Base-by-base conservation (phyloP, 1,284 basidiomycete genomes). In the Salmacisia buchloeana region DNA sequence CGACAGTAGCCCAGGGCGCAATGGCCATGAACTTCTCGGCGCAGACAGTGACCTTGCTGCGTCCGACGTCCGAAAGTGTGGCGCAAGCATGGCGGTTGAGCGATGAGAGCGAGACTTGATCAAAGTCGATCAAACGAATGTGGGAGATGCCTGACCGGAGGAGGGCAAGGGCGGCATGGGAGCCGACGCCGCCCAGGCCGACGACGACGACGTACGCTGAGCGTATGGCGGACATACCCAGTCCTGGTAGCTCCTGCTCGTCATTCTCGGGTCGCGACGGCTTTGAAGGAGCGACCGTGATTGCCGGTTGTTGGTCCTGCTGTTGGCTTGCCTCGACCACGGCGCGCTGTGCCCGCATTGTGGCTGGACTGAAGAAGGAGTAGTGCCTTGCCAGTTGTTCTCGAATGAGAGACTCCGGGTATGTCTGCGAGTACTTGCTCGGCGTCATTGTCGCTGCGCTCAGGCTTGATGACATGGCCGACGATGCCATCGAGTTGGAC, bases 161-260 rank as follows among this genome's bases (percentile, higher is more conserved):
- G 1, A 79, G 86, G 92, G 97, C 97, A 34, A 94, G 86, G 5
- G 94, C 93, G 29, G 88, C 89, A 89, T 92, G 94, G 72, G 90
- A 92, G 0, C 94, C 94, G 0, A 99, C 96, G 4, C 96, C 96
- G 63, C 96, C 96, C 69, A 93, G 92, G 2, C 96, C 96, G 7
- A 98, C 86, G 25, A 98, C 84, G 23, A 92, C 91, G 2, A 97
- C 92, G 21, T 85, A 87, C 6, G 87, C 86, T 25, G 84, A 79
- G 63, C 96, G 84, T 46, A 98, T 85, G 72, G 86, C 87, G 12
- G 82, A 78, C 92, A 97, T 96, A 27, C 87, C 86, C 38, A 93
- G 89, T 35, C 94, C 91, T 0, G 92, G 92, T 57, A 98, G 89
- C 29, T 31, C 27, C 13, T 54, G 25, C 6, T 33, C 27, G 49